Conservation (phyloP, 2,329 filamentous ascomycete genomes). For the Ophiostoma quercus region DNA sequence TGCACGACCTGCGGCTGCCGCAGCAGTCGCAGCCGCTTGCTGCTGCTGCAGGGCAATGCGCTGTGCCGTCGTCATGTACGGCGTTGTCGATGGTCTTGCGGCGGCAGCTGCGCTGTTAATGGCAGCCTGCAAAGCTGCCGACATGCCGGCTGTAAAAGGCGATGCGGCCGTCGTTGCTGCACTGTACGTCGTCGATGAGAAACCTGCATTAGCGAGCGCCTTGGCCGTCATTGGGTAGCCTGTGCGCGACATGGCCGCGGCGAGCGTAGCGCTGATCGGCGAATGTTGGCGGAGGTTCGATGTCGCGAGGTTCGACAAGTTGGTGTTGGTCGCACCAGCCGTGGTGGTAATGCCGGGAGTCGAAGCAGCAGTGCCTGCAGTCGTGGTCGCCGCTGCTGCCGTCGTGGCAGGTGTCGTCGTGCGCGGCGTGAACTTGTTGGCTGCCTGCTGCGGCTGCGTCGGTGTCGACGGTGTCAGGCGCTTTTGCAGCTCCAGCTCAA, state of each 20-base stretch:
- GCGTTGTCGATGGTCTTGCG: constrained; percentile 14
- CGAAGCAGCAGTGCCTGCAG: background rate
- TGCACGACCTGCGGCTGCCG: background rate
- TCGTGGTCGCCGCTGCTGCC: background rate
- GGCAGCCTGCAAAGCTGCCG: constrained; percentile 20
- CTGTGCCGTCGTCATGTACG: constrained; percentile 18
- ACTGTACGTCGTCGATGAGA: constrained; percentile 2
- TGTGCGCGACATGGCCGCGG: constrained; percentile 13
- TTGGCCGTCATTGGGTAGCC: constrained; percentile 1
- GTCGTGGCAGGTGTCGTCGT: background rate
- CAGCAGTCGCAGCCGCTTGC: background rate
- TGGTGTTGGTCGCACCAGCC: background rate
- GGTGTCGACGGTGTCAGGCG: background rate
- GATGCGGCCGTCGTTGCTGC: constrained; percentile 16
- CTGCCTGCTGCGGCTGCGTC: background rate
- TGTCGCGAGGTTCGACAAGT: background rate
- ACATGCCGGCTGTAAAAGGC: constrained; percentile 21
- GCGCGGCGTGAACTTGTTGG: background rate
- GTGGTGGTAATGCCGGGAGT: background rate
- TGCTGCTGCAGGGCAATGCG: constrained; percentile 14
- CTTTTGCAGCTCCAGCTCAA: constrained; percentile 11
- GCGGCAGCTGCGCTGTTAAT: constrained; percentile 22
- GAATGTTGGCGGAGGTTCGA: background rate
- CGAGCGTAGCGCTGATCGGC: constrained; percentile 10
- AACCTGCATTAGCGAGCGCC: constrained; percentile 3